A percentile compares a stretch with the other conserved stretches of the same genome.
Evolutionary conservation across 768 basidiomycete genomes (phyloP).

Genomic region (Chiua virens): DNA sequence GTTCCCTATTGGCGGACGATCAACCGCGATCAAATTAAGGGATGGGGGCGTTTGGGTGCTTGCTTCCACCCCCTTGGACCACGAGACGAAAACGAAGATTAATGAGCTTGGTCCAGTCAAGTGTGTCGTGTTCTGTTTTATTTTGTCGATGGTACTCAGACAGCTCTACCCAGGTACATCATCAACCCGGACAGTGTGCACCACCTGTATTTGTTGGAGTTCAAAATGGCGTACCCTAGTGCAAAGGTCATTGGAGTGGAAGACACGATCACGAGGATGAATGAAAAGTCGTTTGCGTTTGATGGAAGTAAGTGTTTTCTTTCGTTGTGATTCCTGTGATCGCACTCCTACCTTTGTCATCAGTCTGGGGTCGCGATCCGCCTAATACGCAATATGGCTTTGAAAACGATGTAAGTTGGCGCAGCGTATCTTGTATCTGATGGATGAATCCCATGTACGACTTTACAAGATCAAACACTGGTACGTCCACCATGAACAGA

Average conservation of each 20-base stretch:
- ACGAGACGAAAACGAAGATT: slow-evolving; percentile 61
- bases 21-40: slow-evolving; percentile 73
- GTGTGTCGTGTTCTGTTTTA: slow-evolving; percentile 28
- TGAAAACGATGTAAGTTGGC: slow-evolving; percentile 56
- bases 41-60: slow-evolving; percentile 77
- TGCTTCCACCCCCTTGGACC: slow-evolving; percentile 73
- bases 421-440: background rate
- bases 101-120: slow-evolving; percentile 68
- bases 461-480: slow-evolving; percentile 50
- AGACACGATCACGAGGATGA: slow-evolving; percentile 50
- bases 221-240: slow-evolving; percentile 65
- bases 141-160: background rate
- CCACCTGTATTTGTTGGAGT: slow-evolving; percentile 60
- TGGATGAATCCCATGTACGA: background rate
- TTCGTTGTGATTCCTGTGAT: background rate
- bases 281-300: slow-evolving; percentile 51
- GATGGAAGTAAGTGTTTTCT: slow-evolving; percentile 56
- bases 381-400: slow-evolving; percentile 71
- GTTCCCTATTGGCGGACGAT: slow-evolving; percentile 77
- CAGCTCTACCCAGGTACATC: slow-evolving; percentile 47
- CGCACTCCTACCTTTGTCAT: background rate
- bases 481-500: slow-evolving; percentile 25
- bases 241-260: slow-evolving; percentile 73
- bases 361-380: slow-evolving; percentile 64
- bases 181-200: slow-evolving; percentile 59